Base-by-base conservation (phyloP, 2,329 filamentous ascomycete genomes). In the Pyricularia pennisetigena region DNA sequence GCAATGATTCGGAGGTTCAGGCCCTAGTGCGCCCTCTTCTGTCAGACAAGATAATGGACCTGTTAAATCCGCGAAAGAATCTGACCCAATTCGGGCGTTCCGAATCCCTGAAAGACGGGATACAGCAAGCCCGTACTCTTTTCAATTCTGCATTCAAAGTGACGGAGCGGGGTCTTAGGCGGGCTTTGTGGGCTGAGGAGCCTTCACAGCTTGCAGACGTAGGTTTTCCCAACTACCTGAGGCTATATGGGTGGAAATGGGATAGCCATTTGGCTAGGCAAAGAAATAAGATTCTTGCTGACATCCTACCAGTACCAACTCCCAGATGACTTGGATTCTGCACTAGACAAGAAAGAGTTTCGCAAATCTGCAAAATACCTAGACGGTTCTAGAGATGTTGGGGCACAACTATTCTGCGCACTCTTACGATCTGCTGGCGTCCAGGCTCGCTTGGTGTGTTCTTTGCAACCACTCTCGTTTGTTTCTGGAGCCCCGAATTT, bases 321-420 rank as follows among this genome's bases (percentile, higher is more conserved):
- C 28, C 84, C 88, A 6, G 81, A 83, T 9, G 86, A 92, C 68
- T 80, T 87, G 66, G 93, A 96, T 73, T 82, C 86, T 0, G 85
- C 88, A 24, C 78, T 90, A 65, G 90, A 93, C 30, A 88, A 85
- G 69, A 79, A 83, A 0, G 92, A 96, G 71, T 98, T 98, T 73
- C 82, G 85, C 4, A 82, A 83, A 54, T 89, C 91, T 32, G 92
- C 94, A 0, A 84, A 81, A 69, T 85, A 80, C 5, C 78, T 97
- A 23, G 82, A 88, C 71, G 96, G 94, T 0, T 98, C 94, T 9
- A 87, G 94, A 71, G 95, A 99, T 76, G 83, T 96, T 10, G 95
- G 94, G 0, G 91, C 93, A 1, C 94, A 98, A 76, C 78, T 99
- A 0, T 97, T 96, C 74, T 98, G 95, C 76, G 91, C 94, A 2